Conservation (phyloP, 257 asterid genomes). For the Schizonepeta tenuifolia region DNA sequence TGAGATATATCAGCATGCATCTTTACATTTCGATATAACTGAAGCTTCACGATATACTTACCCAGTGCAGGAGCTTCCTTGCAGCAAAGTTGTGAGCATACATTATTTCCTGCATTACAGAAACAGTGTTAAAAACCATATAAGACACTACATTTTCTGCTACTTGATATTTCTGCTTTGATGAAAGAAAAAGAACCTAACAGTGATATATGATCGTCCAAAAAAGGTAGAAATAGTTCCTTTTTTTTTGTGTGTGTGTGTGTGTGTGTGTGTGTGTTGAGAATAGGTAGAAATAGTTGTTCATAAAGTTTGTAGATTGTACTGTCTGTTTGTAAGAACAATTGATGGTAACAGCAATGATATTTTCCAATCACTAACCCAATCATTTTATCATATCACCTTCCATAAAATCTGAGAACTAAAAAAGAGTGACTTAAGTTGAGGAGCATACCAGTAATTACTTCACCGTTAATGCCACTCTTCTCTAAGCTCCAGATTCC, state of each 20-base stretch:
- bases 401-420: background rate
- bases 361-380: background rate
- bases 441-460: background rate
- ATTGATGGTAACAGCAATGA: background rate
- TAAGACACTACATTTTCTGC: background rate
- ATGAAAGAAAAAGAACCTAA: no score
- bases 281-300: background rate
- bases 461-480: background rate
- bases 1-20: background rate
- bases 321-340: background rate
- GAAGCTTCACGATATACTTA: background rate
- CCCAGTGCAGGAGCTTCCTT: background rate
- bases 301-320: background rate
- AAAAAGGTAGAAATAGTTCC: background rate
- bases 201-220: background rate
- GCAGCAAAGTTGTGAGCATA: background rate
- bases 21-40: no score
- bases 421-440: background rate
- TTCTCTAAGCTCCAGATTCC: background rate
- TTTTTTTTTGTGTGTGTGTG: no score
- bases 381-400: background rate
- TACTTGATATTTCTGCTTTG: background rate
- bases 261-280: no score
- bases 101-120: background rate
- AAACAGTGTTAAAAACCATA: background rate